Percentiles rank a stretch among this genome's conserved stretches.
phyloP scores from a whole-genome alignment of 2,329 filamentous ascomycete genomes.

The Aspergillus novoparasiticus region DNA sequence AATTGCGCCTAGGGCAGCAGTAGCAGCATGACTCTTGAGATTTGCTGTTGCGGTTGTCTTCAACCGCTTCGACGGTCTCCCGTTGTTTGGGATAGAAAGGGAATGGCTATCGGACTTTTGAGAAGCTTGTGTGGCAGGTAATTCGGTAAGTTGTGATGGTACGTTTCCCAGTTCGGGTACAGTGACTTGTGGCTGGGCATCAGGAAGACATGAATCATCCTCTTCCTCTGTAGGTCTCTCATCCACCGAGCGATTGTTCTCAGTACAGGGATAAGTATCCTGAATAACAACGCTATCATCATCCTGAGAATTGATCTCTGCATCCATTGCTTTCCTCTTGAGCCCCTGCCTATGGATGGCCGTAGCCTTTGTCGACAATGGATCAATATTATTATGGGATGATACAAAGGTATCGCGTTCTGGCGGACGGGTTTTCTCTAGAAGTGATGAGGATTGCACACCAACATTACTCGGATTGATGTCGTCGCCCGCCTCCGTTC shows the following conservation, averaged over 20 bases:
- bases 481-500: not conserved
- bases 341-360: not conserved
- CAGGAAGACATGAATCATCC: constrained; percentile 18
- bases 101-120: constrained; percentile 15
- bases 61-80: constrained; percentile 31
- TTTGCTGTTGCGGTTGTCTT: constrained; percentile 25
- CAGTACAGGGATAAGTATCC: not conserved
- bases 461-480: too few species aligned
- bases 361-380: not conserved
- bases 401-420: not conserved
- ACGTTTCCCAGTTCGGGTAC: constrained; percentile 12
- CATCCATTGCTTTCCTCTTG: constrained; percentile 1
- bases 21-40: constrained; percentile 41
- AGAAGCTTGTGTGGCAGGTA: constrained; percentile 6
- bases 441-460: not conserved
- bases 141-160: constrained; percentile 8
- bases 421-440: not conserved
- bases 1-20: constrained; percentile 43
- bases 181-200: constrained; percentile 29
- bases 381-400: not conserved
- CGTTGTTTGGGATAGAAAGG: constrained; percentile 18
- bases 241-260: constrained; percentile 5
- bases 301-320: not conserved
- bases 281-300: not conserved
- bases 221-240: not conserved